These are phyloP conservation scores for Otatea glauca DNA, from an alignment of 176 grass and related monocot species.

Conservation along the genomic window DNA sequence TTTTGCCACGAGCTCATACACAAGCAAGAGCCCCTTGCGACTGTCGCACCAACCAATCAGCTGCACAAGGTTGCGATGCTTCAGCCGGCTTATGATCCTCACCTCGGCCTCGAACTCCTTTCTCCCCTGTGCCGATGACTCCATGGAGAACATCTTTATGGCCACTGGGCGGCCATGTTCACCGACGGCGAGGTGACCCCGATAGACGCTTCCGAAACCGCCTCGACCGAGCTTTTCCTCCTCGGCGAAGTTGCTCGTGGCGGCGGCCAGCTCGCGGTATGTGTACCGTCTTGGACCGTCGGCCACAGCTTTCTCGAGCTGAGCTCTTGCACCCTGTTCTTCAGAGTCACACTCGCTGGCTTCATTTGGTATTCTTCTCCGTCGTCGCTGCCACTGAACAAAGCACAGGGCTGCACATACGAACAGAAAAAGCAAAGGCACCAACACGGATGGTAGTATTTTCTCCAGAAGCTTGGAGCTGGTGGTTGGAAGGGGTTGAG, in stretches of 20 bases:
- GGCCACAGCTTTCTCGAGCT: neutral
- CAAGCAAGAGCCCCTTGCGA: constrained; percentile 12
- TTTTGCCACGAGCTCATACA: neutral
- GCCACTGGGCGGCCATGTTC: neutral
- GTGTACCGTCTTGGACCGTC: neutral
- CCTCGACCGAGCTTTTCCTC: too few species aligned
- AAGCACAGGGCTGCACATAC: too few species aligned
- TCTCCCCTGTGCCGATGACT: neutral
- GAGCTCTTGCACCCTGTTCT: neutral
- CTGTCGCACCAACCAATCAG: neutral
- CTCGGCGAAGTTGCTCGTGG: neutral
- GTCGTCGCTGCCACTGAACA: too few species aligned
- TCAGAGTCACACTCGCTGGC: neutral
- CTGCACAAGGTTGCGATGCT: constrained; percentile 50
- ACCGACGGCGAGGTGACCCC: neutral
- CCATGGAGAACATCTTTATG: neutral
- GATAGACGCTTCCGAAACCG: neutral
- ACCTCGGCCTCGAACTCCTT: constrained; percentile 25
- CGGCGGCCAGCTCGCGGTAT: neutral
- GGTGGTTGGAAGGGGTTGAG: too few species aligned
- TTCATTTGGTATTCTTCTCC: neutral
- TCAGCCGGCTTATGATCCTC: constrained; percentile 41
- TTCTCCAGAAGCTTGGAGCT: too few species aligned
- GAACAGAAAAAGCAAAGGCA: too few species aligned
- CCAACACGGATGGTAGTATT: too few species aligned